Conservation (phyloP, 495 filamentous ascomycete genomes). For the Saxophila tyrrhenica region DNA sequence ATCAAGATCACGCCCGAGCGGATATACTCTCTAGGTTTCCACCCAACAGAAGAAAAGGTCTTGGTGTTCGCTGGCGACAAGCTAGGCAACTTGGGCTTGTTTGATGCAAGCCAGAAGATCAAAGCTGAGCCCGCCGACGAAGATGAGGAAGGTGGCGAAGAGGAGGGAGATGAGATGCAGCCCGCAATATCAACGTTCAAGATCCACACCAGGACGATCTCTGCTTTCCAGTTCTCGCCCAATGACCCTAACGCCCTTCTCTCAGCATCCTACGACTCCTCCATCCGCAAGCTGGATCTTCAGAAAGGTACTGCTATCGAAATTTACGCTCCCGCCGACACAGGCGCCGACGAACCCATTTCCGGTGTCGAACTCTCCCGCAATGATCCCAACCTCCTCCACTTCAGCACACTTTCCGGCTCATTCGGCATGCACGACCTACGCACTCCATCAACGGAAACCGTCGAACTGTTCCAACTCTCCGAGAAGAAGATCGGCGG, state of each 20-base stretch:
- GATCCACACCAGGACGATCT: conserved; percentile 79
- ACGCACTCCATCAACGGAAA: conserved; percentile 42
- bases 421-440: conserved; percentile 68
- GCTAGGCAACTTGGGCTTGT: conserved; percentile 83
- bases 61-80: conserved; percentile 96
- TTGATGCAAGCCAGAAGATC: conserved; percentile 70
- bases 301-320: conserved; percentile 66
- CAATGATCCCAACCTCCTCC: conserved; percentile 58
- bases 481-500: conserved; percentile 94
- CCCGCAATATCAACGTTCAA: conserved; percentile 80
- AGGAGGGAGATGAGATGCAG: conserved; percentile 55
- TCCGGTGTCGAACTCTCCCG: conserved; percentile 68
- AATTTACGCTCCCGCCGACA: conserved; percentile 60
- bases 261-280: conserved; percentile 88
- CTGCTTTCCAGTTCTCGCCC: conserved; percentile 64
- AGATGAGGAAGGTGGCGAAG: conserved; percentile 51
- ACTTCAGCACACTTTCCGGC: conserved; percentile 82
- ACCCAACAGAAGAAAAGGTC: conserved; percentile 73
- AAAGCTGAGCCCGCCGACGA: conserved; percentile 32
- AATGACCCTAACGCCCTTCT: conserved; percentile 58
- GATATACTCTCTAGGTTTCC: conserved; percentile 79
- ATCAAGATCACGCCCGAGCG: conserved; percentile 91
- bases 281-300: conserved; percentile 77
- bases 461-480: conserved; percentile 56
- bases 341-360: conserved; percentile 60